These are phyloP conservation scores for Stephania japonica DNA, from an alignment of 164 flowering plant genomes.

Conservation along the genomic window DNA sequence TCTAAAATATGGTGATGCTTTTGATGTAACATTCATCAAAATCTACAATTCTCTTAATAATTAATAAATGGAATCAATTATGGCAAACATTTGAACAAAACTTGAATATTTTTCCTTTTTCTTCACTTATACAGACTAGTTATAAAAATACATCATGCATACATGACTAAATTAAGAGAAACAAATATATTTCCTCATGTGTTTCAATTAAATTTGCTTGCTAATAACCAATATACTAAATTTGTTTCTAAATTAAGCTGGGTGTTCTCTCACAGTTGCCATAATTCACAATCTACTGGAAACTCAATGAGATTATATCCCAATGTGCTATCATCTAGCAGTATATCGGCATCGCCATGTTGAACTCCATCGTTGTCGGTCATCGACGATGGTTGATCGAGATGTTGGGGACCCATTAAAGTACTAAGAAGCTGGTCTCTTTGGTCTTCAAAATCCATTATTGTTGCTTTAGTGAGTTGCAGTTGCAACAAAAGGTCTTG, in stretches of 20 bases:
- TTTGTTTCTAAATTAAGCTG: neutral
- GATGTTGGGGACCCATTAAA: neutral
- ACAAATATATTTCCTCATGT: neutral
- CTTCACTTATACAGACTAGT: neutral
- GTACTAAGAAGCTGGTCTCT: neutral
- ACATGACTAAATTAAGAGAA: neutral
- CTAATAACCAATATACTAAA: neutral
- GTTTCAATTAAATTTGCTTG: neutral
- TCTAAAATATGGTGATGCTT: neutral
- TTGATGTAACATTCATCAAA: neutral
- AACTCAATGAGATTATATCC: neutral
- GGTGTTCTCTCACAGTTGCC: neutral
- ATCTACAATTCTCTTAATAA: neutral
- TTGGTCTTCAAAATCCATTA: neutral
- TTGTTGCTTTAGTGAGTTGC: neutral
- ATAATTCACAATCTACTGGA: neutral
- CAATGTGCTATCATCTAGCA: neutral
- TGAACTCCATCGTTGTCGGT: neutral
- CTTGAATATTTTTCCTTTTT: neutral
- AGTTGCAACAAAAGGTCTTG: neutral
- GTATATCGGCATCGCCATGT: neutral
- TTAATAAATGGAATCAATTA: neutral
- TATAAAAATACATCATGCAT: neutral
- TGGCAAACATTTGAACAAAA: neutral
- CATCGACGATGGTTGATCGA: neutral